Evolutionary conservation across 2,329 filamentous ascomycete genomes (phyloP).

Genomic region (Orbilia ellipsospora): DNA sequence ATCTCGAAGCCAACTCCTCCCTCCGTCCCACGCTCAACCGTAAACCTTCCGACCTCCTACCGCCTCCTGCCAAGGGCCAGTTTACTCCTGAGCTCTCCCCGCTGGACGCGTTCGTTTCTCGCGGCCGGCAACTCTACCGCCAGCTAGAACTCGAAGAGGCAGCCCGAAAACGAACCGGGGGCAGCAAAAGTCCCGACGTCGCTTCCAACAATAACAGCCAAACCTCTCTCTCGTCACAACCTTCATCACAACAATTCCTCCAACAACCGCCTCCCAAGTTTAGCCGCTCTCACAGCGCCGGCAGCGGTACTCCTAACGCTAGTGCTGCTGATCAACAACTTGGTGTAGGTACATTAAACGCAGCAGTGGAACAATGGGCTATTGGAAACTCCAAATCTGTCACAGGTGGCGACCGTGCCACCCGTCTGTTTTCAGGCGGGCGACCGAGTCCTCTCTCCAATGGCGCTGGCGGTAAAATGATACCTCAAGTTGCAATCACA

Average conservation of each 20-base stretch:
- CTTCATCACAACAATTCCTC: slow-evolving; percentile 32
- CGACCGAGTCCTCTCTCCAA: slow-evolving; percentile 6
- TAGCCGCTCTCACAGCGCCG: slow-evolving; percentile 52
- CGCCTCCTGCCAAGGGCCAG: slow-evolving; percentile 67
- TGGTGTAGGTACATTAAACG: slow-evolving; percentile 46
- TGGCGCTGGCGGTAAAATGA: slow-evolving; percentile 28
- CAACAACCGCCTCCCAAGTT: slow-evolving; percentile 49
- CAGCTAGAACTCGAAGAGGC: slow-evolving; percentile 72
- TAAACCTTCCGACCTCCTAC: slow-evolving; percentile 52
- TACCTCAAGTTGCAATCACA: slow-evolving; percentile 37
- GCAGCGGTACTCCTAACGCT: slow-evolving; percentile 1
- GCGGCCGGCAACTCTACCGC: slow-evolving; percentile 86
- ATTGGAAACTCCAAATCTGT: slow-evolving; percentile 49
- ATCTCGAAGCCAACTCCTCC: slow-evolving; percentile 40
- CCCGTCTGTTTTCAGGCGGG: slow-evolving; percentile 40
- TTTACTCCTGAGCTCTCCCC: slow-evolving; percentile 90
- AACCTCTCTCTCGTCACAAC: slow-evolving; percentile 15
- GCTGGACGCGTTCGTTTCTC: slow-evolving; percentile 91
- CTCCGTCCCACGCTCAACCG: slow-evolving; percentile 36
- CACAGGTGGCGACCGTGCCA: slow-evolving; percentile 41
- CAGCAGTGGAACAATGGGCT: slow-evolving; percentile 53
- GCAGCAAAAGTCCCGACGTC: slow-evolving; percentile 40
- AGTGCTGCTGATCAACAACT: slow-evolving; percentile 34
- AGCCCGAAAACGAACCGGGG: slow-evolving; percentile 16
- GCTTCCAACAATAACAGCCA: slow-evolving; percentile 17